Evolutionary conservation across 495 filamentous ascomycete genomes (phyloP).

Genomic region (Penicillium goetzii): DNA sequence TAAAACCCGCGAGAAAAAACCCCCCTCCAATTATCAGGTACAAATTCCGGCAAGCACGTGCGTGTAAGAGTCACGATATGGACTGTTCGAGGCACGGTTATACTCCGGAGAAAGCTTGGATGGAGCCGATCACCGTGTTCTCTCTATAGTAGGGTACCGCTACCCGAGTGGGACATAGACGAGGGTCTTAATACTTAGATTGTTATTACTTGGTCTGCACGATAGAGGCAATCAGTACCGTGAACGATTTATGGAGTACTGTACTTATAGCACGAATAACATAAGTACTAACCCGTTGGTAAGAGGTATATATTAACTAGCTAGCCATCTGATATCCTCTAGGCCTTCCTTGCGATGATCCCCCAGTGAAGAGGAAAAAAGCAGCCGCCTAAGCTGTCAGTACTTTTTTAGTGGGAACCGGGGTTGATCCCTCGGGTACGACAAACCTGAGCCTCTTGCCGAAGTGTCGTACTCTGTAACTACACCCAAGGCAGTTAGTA

Average conservation of each 20-base stretch:
- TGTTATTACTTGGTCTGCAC: not conserved
- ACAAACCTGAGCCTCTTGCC: conserved; percentile 10
- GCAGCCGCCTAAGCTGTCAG: conserved; percentile 13
- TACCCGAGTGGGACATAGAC: not conserved
- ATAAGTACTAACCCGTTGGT: not conserved
- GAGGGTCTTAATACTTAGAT: not conserved
- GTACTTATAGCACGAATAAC: not conserved
- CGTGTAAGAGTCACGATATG: conserved; percentile 9
- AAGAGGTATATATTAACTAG: not conserved
- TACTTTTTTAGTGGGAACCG: conserved; percentile 8
- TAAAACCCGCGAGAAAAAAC: not conserved
- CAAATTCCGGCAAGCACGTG: conserved; percentile 8
- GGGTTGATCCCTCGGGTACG: conserved; percentile 15
- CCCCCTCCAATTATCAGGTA: not conserved
- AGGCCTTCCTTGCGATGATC: conserved; percentile 4
- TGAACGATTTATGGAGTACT: not conserved
- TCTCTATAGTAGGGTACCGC: not conserved
- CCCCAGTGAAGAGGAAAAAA: conserved; percentile 1
- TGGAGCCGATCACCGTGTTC: conserved; percentile 8
- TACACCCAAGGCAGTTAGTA: not conserved
- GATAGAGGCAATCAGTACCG: not conserved
- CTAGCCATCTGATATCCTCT: not conserved
- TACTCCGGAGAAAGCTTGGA: conserved; percentile 18
- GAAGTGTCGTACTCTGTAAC: conserved; percentile 4
- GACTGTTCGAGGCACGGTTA: conserved; percentile 24